A percentile compares a stretch with the other conserved stretches of the same genome.
Evolutionary conservation across 1,284 basidiomycete genomes (phyloP).

Genomic region (Apiotrichum akiyoshidainum): DNA sequence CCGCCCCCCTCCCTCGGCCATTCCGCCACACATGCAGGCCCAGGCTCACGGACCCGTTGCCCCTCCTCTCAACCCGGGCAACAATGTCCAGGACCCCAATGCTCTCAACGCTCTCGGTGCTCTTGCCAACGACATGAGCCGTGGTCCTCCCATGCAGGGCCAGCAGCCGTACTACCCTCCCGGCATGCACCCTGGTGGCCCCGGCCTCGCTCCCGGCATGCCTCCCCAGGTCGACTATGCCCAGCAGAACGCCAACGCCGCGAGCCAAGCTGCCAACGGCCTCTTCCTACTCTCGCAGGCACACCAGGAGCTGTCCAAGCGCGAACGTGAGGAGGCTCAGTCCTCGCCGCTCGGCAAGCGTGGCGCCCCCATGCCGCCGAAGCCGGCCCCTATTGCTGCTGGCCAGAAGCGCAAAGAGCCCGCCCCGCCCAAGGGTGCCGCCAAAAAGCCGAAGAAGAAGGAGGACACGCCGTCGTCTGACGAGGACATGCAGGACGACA

Average conservation of each 20-base stretch:
- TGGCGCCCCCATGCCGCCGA: constrained; percentile 11
- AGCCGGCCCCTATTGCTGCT: not conserved
- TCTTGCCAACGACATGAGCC: constrained; percentile 57
- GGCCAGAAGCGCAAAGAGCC: constrained; percentile 12
- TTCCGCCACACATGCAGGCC: constrained; percentile 19
- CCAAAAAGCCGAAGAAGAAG: constrained; percentile 48
- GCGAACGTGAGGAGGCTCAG: constrained; percentile 61
- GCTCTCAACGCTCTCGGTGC: constrained; percentile 78
- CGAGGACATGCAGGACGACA: constrained; percentile 38
- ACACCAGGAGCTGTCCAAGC: constrained; percentile 92
- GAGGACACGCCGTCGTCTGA: constrained; percentile 41
- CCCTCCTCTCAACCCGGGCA: constrained; percentile 24
- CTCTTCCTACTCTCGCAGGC: constrained; percentile 89
- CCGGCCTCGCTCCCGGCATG: constrained; percentile 16
- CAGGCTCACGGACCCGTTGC: constrained; percentile 34
- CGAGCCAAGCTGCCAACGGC: constrained; percentile 70
- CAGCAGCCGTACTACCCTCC: constrained; percentile 21
- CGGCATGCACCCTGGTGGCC: constrained; percentile 23
- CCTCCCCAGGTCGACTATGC: constrained; percentile 40
- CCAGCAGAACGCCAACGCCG: constrained; percentile 48
- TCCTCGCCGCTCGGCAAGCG: constrained; percentile 19
- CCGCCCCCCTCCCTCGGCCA: constrained; percentile 30
- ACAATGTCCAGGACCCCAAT: constrained; percentile 61
- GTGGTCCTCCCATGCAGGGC: constrained; percentile 5
- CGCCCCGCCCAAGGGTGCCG: constrained; percentile 8